phyloP scores from a whole-genome alignment of 2,329 filamentous ascomycete species.

The Volutella citrinella region DNA sequence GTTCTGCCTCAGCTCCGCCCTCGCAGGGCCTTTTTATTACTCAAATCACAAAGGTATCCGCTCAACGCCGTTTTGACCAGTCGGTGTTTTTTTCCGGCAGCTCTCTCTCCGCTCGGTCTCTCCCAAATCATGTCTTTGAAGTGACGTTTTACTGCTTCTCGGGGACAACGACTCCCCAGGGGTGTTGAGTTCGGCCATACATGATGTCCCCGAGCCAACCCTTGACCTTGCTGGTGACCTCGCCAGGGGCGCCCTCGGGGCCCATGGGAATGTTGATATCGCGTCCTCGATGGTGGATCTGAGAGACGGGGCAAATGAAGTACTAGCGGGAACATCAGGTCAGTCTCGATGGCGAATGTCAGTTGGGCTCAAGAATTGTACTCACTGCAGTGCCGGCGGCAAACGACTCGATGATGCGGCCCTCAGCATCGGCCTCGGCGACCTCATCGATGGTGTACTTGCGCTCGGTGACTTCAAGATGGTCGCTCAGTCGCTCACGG shows the following conservation, averaged over 20 bases:
- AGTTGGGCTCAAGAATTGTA: too few relatives aligned
- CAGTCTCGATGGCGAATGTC: too few relatives aligned
- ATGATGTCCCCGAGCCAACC: conserved; percentile 68
- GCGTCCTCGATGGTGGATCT: conserved; percentile 64
- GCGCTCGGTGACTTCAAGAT: conserved; percentile 73
- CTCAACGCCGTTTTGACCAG: too few relatives aligned
- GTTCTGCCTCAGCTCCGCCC: too few relatives aligned
- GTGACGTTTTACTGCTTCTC: conserved; percentile 55
- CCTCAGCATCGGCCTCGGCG: conserved; percentile 67
- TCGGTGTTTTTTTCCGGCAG: too few relatives aligned
- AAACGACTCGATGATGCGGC: conserved; percentile 79
- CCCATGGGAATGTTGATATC: conserved; percentile 63
- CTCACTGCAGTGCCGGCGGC: conserved; percentile 81
- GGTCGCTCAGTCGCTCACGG: conserved; percentile 55
- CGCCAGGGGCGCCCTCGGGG: conserved; percentile 44
- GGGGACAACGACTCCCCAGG: conserved; percentile 67
- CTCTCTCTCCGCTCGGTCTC: too few relatives aligned
- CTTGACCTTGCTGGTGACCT: conserved; percentile 62
- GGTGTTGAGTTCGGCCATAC: conserved; percentile 66
- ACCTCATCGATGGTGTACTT: conserved; percentile 81
- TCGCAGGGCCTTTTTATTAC: too few relatives aligned
- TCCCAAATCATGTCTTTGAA: too few relatives aligned
- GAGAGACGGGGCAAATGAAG: conserved; percentile 67
- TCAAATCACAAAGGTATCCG: too few relatives aligned
- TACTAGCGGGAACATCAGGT: conserved; percentile 42